Evolutionary conservation across 1,284 basidiomycete species (phyloP).

Genomic region (Moniliophthora roreri): DNA sequence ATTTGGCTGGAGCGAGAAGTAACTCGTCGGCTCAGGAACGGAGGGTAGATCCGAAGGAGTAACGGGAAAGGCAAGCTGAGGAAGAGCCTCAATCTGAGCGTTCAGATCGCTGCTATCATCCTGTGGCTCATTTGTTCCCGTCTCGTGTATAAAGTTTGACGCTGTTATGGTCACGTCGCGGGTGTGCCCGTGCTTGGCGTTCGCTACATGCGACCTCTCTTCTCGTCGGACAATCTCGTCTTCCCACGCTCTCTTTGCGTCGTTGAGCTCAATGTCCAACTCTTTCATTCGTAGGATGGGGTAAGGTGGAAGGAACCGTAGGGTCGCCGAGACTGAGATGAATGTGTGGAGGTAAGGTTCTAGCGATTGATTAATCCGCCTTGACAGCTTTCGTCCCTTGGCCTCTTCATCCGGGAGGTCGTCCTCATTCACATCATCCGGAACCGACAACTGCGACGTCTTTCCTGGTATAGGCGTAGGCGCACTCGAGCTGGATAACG

Average conservation of each 20-base stretch:
- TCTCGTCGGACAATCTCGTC: slow-evolving; percentile 81
- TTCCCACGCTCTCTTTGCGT: slow-evolving; percentile 75
- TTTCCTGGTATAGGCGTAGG: slow-evolving; percentile 14
- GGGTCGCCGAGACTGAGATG: slow-evolving; percentile 87
- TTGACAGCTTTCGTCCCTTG: slow-evolving; percentile 64
- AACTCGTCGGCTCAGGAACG: slow-evolving; percentile 39
- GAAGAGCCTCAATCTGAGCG: slow-evolving; percentile 70
- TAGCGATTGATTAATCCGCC: slow-evolving; percentile 75
- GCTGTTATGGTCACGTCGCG: slow-evolving; percentile 43
- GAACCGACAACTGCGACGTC: slow-evolving; percentile 15
- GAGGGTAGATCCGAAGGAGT: slow-evolving; percentile 39
- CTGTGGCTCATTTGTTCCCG: slow-evolving; percentile 8
- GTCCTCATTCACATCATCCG: slow-evolving; percentile 37
- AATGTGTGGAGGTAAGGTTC: slow-evolving; percentile 83
- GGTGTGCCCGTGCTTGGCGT: slow-evolving; percentile 37
- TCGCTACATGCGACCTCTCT: slow-evolving; percentile 54
- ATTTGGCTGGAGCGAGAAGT: slow-evolving; percentile 21
- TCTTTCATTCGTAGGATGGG: slow-evolving; percentile 86
- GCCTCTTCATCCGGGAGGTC: slow-evolving; percentile 70
- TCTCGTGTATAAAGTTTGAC: slow-evolving; percentile 18
- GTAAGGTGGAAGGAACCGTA: slow-evolving; percentile 88
- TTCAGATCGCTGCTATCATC: slow-evolving; percentile 54
- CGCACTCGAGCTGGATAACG: slow-evolving; percentile 25
- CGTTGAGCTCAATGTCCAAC: slow-evolving; percentile 72
- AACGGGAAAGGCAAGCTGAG: slow-evolving; percentile 43